phyloP scores from a whole-genome alignment of 2,329 filamentous ascomycete species.

The Scleromitrula shiraiana region DNA sequence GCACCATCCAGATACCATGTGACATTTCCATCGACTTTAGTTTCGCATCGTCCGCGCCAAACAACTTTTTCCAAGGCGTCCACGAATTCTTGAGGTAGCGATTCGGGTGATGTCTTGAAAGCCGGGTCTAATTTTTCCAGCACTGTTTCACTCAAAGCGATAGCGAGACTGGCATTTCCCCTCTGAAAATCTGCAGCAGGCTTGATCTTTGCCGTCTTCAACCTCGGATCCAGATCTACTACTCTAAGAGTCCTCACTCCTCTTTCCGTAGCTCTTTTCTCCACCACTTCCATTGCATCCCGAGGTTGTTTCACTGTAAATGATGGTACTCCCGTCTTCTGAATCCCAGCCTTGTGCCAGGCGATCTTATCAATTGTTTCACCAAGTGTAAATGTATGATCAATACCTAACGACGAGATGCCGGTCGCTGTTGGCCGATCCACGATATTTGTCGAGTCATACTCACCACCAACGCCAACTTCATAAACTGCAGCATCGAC shows the following conservation, averaged over 20 bases:
- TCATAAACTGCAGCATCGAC: conserved; percentile 58
- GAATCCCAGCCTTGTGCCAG: conserved; percentile 68
- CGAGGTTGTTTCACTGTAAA: conserved; percentile 49
- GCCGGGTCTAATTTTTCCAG: conserved; percentile 36
- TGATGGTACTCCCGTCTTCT: conserved; percentile 51
- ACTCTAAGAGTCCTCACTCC: conserved; percentile 37
- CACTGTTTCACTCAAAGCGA: conserved; percentile 44
- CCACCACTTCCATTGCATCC: conserved; percentile 39
- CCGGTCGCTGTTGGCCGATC: conserved; percentile 48
- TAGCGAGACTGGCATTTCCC: conserved; percentile 45
- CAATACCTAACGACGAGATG: conserved; percentile 60
- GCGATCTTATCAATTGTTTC: conserved; percentile 57
- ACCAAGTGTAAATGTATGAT: conserved; percentile 58
- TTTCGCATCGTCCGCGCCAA: conserved; percentile 72
- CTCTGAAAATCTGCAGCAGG: conserved; percentile 51
- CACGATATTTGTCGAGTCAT: conserved; percentile 61
- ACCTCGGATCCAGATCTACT: conserved; percentile 38
- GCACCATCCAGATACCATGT: conserved; percentile 89
- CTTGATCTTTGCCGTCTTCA: conserved; percentile 38
- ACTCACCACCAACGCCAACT: conserved; percentile 59
- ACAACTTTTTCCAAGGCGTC: conserved; percentile 67
- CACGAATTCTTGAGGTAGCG: conserved; percentile 51
- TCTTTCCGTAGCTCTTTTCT: conserved; percentile 45
- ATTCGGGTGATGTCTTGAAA: conserved; percentile 20
- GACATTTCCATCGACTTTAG: conserved; percentile 48